phyloP scores from a whole-genome alignment of 2,329 filamentous ascomycete genomes.

The Fusarium guadeloupense region DNA sequence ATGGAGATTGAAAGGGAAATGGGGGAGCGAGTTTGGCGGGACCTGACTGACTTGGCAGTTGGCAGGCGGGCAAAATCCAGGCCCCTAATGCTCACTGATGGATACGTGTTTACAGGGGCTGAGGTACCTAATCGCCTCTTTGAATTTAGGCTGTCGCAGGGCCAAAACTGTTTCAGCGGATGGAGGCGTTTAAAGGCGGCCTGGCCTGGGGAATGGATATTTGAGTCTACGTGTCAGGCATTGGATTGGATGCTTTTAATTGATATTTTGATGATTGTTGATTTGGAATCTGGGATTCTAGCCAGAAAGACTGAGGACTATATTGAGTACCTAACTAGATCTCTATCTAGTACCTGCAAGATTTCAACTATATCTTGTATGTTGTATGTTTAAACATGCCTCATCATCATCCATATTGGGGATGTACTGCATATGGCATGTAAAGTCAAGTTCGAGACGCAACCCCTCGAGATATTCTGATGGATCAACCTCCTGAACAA shows the following conservation, averaged over 20 bases:
- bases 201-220: not conserved
- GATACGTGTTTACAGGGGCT: slow-evolving; percentile 19
- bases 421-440: no score
- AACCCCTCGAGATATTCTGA: no score
- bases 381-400: no score
- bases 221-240: slow-evolving; percentile 21
- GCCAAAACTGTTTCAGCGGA: slow-evolving; percentile 16
- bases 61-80: slow-evolving; percentile 8
- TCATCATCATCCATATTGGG: no score
- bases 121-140: slow-evolving; percentile 8
- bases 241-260: not conserved
- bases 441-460: no score
- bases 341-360: no score
- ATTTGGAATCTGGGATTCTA: not conserved
- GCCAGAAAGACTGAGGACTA: no score
- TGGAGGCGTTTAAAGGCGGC: no score
- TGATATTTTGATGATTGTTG: no score
- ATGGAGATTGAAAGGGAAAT: slow-evolving; percentile 23
- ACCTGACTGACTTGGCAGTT: slow-evolving; percentile 14
- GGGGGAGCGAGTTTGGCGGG: slow-evolving; percentile 17
- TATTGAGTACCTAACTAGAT: no score
- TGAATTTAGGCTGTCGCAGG: slow-evolving; percentile 23
- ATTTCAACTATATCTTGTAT: no score
- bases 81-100: slow-evolving; percentile 1
- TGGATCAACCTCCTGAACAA: slow-evolving; percentile 7